Base-by-base conservation (phyloP, 2,329 filamentous ascomycete species). In the Hyphodiscus sp. region DNA sequence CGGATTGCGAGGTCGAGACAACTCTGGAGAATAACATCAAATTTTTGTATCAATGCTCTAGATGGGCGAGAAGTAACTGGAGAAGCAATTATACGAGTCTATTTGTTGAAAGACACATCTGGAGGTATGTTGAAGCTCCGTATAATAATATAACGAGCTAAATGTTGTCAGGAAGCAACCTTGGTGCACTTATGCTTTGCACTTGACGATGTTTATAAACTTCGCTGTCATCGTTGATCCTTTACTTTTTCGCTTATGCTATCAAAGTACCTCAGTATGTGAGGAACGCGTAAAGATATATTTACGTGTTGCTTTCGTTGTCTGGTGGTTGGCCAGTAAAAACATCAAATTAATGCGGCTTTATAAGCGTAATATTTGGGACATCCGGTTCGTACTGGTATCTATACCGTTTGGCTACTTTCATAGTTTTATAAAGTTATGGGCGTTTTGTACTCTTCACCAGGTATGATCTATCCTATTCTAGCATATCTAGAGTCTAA, bases 1-100 rank as follows among this genome's bases (percentile, higher is more conserved):
- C 80, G 47, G 89, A 92, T 68, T 92, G 88, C 64, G 88, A 92
- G 71, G 85, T 96, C 57, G 83, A 91, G 74, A 96, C 91, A 29
- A 95, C 90, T 5, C 78, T 96, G 49, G 90, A 95, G 70, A 86
- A 91, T 68, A 85, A 90, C 67, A 76, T 79, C 53, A 94, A 90
- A 67, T 96, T 95, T 67, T 75, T 96, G 61, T 91, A 88, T 69
- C 91, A 96, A 72, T 96, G 91, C 72, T 82, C 90, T 45, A 82
- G 91, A 49, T 96, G 91, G 91, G 90, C 91, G 38, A 83, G 91
- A 67, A 95, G 90, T 77, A 96, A 96, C 73, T 96, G 90, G 91
- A 82, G 91, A 67, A 95, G 90, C 76, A 96, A 96, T 71, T 83
- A 89, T 71, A 95, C 88, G 52, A 95, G 89, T 70, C n/a, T n/a